Evolutionary conservation across 768 basidiomycete genomes (phyloP), one percentile per base, ranked within the genome.

Genomic region (Lyophyllum decastes): DNA sequence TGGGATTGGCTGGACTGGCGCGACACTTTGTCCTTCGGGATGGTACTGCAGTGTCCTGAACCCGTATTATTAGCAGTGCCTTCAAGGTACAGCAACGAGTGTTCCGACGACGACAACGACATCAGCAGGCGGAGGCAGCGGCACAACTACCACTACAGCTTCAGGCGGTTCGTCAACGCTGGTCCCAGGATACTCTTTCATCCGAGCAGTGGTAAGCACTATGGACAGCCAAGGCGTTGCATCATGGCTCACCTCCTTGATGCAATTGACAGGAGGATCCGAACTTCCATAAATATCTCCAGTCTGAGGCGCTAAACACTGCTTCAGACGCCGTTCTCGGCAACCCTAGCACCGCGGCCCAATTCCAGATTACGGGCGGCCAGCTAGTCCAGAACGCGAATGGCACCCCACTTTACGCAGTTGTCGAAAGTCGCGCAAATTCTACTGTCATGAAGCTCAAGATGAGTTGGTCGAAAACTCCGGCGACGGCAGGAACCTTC

Each of bases 201-300:
- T 87, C 60, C 81, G 82, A 57, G 79, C 82, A 9, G 82, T 83
- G 21, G 82, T 83, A 64, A 55, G 81, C 30, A 7, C 9, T 21
- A 17, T 2, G 4, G 21, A 7, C 6, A 45, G 7, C 17, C 7
- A 2, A 27, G 22, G 30, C 2, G 24, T 8, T 21, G 49, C 12
- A 30, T 11, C 11, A 25, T 14, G 22, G 27, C 33, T 34, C 27
- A 51, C 34, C 49, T 30, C 3, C 3, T 53, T 16, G 41, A 25
- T 14, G 52, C 4, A 4, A 33, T 44, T 47, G 4, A 10, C 57
- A 84, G 82, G 80, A 76, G 56, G 79, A 76, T 34, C 83, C 83
- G 3, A 82, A 84, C 69, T 85, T 84, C 79, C 84, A 84, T 69
- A 76, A 84, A 61, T 86, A 86, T 67, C 79, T 87, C 33, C 79